Conservation (phyloP, 371 early-diverging fungal genomes). For the Rhizopus arrhizus region DNA sequence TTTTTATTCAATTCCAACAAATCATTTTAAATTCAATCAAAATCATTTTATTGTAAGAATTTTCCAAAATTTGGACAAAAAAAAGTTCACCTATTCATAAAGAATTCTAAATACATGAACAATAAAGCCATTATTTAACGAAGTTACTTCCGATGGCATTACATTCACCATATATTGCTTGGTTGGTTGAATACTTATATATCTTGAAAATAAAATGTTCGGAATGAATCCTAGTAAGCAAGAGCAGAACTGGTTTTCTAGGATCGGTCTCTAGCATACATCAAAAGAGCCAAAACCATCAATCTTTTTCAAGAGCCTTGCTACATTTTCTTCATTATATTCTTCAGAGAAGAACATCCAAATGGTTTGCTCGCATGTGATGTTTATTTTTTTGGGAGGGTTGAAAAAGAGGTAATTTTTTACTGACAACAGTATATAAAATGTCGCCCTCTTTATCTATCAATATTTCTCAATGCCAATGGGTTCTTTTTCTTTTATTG, state of each 20-base stretch:
- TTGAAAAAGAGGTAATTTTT: too few species aligned
- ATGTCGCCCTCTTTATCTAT: too few species aligned
- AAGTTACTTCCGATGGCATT: slow-evolving; percentile 7
- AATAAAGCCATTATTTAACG: slow-evolving; percentile 6
- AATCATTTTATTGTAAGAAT: too few species aligned
- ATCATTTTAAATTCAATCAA: too few species aligned
- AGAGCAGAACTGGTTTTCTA: slow-evolving; percentile 12
- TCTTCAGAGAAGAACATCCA: slow-evolving; percentile 19
- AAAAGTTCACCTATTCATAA: too few species aligned
- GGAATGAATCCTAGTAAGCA: slow-evolving; percentile 5
- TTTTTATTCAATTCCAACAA: neutral
- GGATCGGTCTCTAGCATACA: slow-evolving; percentile 24
- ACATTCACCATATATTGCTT: slow-evolving; percentile 7
- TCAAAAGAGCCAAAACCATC: slow-evolving; percentile 19
- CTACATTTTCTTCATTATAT: slow-evolving; percentile 18
- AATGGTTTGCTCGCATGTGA: slow-evolving; percentile 21
- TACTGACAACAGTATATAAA: too few species aligned
- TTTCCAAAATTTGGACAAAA: too few species aligned
- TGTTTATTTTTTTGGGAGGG: slow-evolving; percentile 3
- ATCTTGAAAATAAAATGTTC: too few species aligned
- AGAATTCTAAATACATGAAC: slow-evolving; percentile 4
- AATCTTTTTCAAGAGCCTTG: slow-evolving; percentile 16
- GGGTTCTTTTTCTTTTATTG: too few species aligned
- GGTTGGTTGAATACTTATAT: slow-evolving; percentile 2
- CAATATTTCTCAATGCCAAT: too few species aligned